Evolutionary conservation across 768 basidiomycete species (phyloP), one percentile per base, ranked within the genome.

Genomic region (Hortiboletus campestris): DNA sequence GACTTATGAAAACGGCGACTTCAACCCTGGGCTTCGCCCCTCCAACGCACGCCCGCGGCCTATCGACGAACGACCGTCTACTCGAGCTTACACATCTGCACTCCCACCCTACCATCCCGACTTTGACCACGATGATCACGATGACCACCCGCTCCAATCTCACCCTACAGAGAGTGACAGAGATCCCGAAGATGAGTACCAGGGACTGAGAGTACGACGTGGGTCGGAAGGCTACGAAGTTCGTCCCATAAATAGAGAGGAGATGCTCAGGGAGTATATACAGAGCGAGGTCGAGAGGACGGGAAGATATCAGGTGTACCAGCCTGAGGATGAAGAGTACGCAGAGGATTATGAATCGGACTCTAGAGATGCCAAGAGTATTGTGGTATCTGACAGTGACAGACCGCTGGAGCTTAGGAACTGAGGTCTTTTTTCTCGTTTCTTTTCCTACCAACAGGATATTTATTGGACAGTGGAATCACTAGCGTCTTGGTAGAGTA

Each of bases 201-300:
- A 62, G 31, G 67, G 71, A n/a, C 69, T 75, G 16, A 66, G 58
- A 32, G 76, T 89, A 45, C 77, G 91, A 49, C 73, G 82, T 42
- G 91, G 91, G 20, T 93, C 90, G 14, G 92, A 94, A 72, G 91
- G 91, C 5, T 89, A 85, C 61, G 91, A 94, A 65, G 84, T 89
- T 44, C 79, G 78, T 14, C 72, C 81, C 12, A 72, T 81, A 36
- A 75, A 81, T 43, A 76, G 91, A 54, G 87, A 91, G 63, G 81
- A 80, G 43, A 78, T 91, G 74, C 69, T 92, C 39, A 72, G 68
- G 53, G 73, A 77, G 46, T 86, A 88, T 68, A 68, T 91, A 32
- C 71, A 72, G 53, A 75, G 75, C 40, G 67, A 84, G 35, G 80
- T 81, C 10, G 78, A 79, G 60, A 79, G 83, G 59, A 77, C 78